A percentile compares a stretch with the other conserved stretches of the same genome.
phyloP scores from a whole-genome alignment of 306 rosid genomes.

The Astragalus glycyphyllos region DNA sequence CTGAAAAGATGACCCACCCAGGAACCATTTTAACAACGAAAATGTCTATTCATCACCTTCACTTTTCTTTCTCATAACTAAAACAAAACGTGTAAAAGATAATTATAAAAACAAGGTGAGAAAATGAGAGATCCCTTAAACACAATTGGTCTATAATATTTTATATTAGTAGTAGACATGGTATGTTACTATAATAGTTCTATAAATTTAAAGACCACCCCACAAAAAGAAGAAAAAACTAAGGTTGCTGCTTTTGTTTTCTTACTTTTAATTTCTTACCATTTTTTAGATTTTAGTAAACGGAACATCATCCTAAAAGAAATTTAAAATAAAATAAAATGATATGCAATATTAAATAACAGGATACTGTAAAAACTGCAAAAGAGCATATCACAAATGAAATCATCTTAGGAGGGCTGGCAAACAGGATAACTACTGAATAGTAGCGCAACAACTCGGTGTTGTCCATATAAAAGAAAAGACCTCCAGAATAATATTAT shows the following conservation, averaged over 20 bases:
- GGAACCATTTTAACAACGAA: background rate
- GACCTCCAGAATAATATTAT: slow-evolving; percentile 9
- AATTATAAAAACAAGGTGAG: slow-evolving; percentile 13
- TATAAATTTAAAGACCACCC: background rate
- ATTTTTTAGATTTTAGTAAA: slow-evolving; percentile 19
- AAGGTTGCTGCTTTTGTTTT: slow-evolving; percentile 10
- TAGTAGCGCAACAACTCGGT: slow-evolving; percentile 27
- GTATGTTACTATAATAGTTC: background rate
- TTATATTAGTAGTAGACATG: slow-evolving; percentile 23
- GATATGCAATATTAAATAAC: slow-evolving; percentile 9
- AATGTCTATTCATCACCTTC: background rate
- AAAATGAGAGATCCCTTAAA: slow-evolving; percentile 2
- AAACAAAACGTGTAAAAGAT: slow-evolving; percentile 11
- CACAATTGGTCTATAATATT: background rate
- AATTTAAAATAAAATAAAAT: background rate
- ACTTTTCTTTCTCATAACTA: slow-evolving; percentile 7
- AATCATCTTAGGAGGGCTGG: slow-evolving; percentile 11
- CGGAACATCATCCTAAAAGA: slow-evolving; percentile 7
- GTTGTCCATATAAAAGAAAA: slow-evolving; percentile 30
- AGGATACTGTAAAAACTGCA: slow-evolving; percentile 20
- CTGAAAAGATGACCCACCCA: slow-evolving; percentile 23
- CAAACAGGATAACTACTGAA: background rate
- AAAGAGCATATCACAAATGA: slow-evolving; percentile 28
- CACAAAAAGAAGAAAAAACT: background rate
- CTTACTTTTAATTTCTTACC: too few relatives aligned